These are phyloP conservation scores for Encephalitozoon romaleae DNA, from an alignment of 371 early-diverging fungal genomes.

Conservation along the genomic window DNA sequence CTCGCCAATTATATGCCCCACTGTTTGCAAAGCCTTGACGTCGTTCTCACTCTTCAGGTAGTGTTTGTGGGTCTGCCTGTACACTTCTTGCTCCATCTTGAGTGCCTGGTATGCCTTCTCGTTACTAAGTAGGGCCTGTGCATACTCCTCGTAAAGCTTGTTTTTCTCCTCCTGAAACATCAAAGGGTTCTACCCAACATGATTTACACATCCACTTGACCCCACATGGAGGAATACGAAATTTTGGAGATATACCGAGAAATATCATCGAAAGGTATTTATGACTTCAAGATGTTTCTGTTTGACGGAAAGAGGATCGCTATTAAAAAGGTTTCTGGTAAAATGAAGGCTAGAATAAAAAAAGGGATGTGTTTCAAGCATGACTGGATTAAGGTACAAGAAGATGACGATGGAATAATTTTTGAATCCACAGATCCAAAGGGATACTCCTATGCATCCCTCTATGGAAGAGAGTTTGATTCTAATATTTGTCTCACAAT, in stretches of 20 bases:
- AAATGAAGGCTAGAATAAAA: background rate
- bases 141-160: conserved; percentile 72
- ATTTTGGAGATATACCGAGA: conserved; percentile 67
- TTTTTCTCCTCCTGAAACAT: conserved; percentile 39
- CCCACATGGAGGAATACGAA: conserved; percentile 34
- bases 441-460: conserved; percentile 63
- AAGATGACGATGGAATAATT: conserved; percentile 10
- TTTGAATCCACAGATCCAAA: background rate
- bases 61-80: conserved; percentile 72
- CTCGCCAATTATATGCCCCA: conserved; percentile 97
- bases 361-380: conserved; percentile 23
- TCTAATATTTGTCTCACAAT: conserved; percentile 45
- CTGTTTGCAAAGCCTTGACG: conserved; percentile 89
- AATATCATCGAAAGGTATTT: conserved; percentile 63
- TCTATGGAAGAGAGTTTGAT: conserved; percentile 68
- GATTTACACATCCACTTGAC: conserved; percentile 3
- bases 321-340: background rate
- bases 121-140: conserved; percentile 75
- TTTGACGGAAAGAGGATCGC: conserved; percentile 70
- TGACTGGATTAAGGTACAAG: conserved; percentile 1
- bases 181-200: background rate
- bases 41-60: conserved; percentile 91
- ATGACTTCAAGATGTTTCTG: conserved; percentile 68
- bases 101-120: conserved; percentile 81
- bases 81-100: conserved; percentile 70